Percentiles rank a stretch among this genome's conserved stretches.
Evolutionary conservation across 768 basidiomycete genomes (phyloP).

Genomic region (Steccherinum ochraceum): DNA sequence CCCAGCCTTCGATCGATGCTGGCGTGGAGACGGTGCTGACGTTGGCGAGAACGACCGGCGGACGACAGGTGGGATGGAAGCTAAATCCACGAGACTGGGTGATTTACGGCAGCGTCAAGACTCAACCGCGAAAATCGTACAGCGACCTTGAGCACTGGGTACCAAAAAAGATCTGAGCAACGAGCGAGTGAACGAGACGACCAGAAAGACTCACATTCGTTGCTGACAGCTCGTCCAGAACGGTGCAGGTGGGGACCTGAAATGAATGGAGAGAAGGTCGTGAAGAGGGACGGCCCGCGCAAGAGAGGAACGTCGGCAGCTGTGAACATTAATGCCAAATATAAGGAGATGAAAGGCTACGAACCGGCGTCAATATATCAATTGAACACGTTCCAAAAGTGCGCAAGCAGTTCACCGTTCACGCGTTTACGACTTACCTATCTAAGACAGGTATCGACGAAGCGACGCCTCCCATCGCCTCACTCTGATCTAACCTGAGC

Average conservation of each 20-base stretch:
- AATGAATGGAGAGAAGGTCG: neutral
- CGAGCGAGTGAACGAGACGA: too few species aligned
- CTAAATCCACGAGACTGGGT: neutral
- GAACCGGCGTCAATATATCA: neutral
- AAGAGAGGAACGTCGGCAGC: neutral
- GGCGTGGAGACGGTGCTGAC: neutral
- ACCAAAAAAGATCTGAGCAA: neutral
- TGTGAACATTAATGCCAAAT: neutral
- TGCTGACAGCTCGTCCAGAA: neutral
- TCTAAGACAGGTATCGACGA: too few species aligned
- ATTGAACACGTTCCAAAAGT: neutral
- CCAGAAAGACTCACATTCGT: neutral
- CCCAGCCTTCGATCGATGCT: neutral
- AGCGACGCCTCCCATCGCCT: too few species aligned
- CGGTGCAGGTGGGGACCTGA: neutral
- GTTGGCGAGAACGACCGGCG: neutral
- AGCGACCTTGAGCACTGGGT: neutral
- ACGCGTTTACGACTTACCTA: too few species aligned
- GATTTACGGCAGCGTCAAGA: neutral
- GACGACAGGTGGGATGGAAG: neutral
- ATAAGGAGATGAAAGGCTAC: too few species aligned
- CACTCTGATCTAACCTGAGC: too few species aligned
- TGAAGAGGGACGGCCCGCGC: too few species aligned
- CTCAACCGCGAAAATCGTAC: neutral
- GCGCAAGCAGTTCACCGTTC: too few species aligned